A percentile compares a stretch with the other conserved stretches of the same genome.
Evolutionary conservation across 257 asterid species (phyloP).

Genomic region (Nicotiana paniculata): DNA sequence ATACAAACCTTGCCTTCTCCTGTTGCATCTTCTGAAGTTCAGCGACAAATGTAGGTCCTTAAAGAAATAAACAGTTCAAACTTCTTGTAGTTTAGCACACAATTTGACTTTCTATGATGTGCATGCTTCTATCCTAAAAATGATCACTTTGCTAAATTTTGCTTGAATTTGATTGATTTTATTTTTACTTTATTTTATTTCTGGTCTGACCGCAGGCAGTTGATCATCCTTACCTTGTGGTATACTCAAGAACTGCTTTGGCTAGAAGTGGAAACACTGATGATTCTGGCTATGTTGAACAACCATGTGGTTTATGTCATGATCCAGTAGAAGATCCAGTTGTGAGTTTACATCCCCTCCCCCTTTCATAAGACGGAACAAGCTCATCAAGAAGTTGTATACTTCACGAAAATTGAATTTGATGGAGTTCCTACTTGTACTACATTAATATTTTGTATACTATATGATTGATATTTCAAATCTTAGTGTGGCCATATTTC

Average conservation of each 20-base stretch:
- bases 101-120: neutral
- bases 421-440: neutral
- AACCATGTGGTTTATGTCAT: slow-evolving; percentile 56
- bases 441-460: neutral
- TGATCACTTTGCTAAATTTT: neutral
- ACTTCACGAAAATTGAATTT: neutral
- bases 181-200: neutral
- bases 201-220: slow-evolving; percentile 59
- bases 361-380: neutral
- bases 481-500: neutral
- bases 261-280: slow-evolving; percentile 43
- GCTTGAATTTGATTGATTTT: slow-evolving; percentile 12
- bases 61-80: neutral
- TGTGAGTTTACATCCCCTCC: slow-evolving; percentile 35
- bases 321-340: slow-evolving; percentile 73
- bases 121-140: neutral
- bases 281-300: slow-evolving; percentile 37
- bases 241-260: slow-evolving; percentile 60
- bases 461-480: slow-evolving; percentile 1
- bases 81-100: neutral
- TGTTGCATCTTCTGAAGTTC: neutral
- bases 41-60: neutral
- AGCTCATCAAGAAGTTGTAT: neutral
- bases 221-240: slow-evolving; percentile 96
- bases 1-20: neutral